Conservation (phyloP, 2,329 filamentous ascomycete species). For the Botrytis fragariae region DNA sequence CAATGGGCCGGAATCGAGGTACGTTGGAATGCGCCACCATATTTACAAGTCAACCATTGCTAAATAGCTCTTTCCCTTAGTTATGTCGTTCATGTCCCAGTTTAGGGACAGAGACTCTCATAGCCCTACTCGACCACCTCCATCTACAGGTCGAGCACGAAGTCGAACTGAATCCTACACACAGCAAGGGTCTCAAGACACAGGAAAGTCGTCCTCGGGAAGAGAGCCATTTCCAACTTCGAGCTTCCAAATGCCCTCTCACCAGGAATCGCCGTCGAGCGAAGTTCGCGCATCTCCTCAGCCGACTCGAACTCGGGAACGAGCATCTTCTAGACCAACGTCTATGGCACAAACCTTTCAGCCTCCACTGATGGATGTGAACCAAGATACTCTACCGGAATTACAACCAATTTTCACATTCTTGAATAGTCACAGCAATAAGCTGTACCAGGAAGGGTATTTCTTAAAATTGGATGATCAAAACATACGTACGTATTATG, state of each 20-base stretch:
- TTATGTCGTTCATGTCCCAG: constrained; percentile 85
- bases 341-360: constrained; percentile 87
- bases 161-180: constrained; percentile 26
- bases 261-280: constrained; percentile 9
- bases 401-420: constrained; percentile 91
- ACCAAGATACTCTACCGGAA: constrained; percentile 84
- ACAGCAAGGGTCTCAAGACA: constrained; percentile 23
- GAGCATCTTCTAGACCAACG: constrained; percentile 61
- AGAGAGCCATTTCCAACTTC: constrained; percentile 16
- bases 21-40: constrained; percentile 24
- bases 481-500: constrained; percentile 70
- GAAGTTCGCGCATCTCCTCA: constrained; percentile 27
- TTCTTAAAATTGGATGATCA: constrained; percentile 96
- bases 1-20: constrained; percentile 40
- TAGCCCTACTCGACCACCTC: constrained; percentile 34
- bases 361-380: constrained; percentile 81
- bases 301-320: constrained; percentile 40
- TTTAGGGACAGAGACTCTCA: constrained; percentile 50
- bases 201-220: constrained; percentile 1
- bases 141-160: constrained; percentile 31
- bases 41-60: constrained; percentile 4
- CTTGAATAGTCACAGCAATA: constrained; percentile 92
- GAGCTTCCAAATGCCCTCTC: constrained; percentile 8
- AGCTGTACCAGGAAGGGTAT: constrained; percentile 96
- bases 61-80: constrained; percentile 45